A percentile compares a stretch with the other conserved stretches of the same genome.
These are phyloP conservation scores for Pisolithus tinctorius DNA, from an alignment of 768 basidiomycete genomes.

Conservation along the genomic window DNA sequence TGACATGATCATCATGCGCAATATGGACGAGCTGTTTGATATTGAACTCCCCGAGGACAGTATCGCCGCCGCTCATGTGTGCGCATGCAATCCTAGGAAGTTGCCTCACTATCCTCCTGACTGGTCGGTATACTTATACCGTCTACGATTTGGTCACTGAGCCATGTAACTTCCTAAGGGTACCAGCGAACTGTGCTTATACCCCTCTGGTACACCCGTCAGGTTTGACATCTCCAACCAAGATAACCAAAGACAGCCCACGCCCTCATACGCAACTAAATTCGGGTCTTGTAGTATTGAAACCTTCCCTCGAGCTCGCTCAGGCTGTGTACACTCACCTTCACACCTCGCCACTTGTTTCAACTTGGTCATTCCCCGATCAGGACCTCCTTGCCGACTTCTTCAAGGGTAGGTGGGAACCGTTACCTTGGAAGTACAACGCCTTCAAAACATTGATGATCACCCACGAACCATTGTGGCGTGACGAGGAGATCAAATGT, in stretches of 20 bases:
- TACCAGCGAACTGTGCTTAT: constrained; percentile 87
- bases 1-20: constrained; percentile 78
- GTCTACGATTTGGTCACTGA: neutral
- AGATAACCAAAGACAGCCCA: constrained; percentile 41
- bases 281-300: constrained; percentile 81
- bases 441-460: constrained; percentile 81
- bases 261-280: constrained; percentile 83
- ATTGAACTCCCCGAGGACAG: constrained; percentile 51
- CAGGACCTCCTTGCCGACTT: constrained; percentile 84
- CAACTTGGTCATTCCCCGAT: constrained; percentile 73
- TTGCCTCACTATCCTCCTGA: constrained; percentile 82
- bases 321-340: constrained; percentile 41
- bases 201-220: constrained; percentile 43
- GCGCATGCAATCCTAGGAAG: constrained; percentile 89
- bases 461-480: constrained; percentile 73
- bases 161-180: constrained; percentile 42
- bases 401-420: constrained; percentile 74
- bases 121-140: constrained; percentile 45
- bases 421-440: constrained; percentile 85
- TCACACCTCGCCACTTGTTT: constrained; percentile 42
- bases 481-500: constrained; percentile 78
- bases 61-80: constrained; percentile 87
- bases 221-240: constrained; percentile 40
- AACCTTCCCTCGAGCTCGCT: constrained; percentile 57
- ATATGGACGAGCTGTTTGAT: constrained; percentile 74